These are phyloP conservation scores for Madurella fahalii DNA, from an alignment of 2,329 filamentous ascomycete genomes.

Conservation along the genomic window DNA sequence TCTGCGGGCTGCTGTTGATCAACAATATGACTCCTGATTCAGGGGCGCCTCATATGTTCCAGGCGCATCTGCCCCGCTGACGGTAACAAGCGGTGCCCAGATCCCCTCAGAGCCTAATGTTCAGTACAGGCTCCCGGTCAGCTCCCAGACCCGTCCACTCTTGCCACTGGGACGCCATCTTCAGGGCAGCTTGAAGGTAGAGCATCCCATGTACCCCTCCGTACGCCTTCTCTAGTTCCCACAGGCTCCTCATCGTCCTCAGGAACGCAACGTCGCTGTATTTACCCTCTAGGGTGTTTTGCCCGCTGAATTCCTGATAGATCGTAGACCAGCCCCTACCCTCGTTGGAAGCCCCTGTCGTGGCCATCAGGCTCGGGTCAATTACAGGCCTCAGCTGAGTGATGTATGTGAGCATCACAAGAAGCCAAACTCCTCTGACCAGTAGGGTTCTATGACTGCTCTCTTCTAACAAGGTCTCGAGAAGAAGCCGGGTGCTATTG, in stretches of 20 bases:
- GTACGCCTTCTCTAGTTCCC: conserved; percentile 13
- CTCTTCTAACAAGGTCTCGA: conserved; percentile 15
- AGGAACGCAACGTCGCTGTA: conserved; percentile 11
- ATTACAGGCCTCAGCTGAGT: conserved; percentile 28
- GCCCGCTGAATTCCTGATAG: background rate
- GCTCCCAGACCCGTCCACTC: conserved; percentile 24
- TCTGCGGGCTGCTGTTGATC: background rate
- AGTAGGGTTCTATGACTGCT: conserved; percentile 9
- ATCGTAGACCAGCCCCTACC: conserved; percentile 16
- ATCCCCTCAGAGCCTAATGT: conserved; percentile 24
- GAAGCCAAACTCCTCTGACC: conserved; percentile 25
- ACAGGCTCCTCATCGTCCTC: conserved; percentile 18
- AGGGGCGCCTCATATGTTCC: background rate
- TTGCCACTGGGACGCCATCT: conserved; percentile 23
- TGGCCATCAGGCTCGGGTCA: conserved; percentile 17
- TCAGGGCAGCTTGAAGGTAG: conserved; percentile 22
- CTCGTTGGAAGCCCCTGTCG: conserved; percentile 4
- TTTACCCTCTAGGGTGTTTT: background rate
- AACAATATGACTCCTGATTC: background rate
- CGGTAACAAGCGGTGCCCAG: background rate
- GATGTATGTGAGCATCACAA: conserved; percentile 25
- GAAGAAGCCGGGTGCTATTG: conserved; percentile 20
- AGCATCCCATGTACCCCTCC: conserved; percentile 6
- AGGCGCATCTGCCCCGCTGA: background rate
- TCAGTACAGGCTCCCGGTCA: conserved; percentile 21